phyloP scores from a whole-genome alignment of 805 yeast species.

The Barnettozyma populi region DNA sequence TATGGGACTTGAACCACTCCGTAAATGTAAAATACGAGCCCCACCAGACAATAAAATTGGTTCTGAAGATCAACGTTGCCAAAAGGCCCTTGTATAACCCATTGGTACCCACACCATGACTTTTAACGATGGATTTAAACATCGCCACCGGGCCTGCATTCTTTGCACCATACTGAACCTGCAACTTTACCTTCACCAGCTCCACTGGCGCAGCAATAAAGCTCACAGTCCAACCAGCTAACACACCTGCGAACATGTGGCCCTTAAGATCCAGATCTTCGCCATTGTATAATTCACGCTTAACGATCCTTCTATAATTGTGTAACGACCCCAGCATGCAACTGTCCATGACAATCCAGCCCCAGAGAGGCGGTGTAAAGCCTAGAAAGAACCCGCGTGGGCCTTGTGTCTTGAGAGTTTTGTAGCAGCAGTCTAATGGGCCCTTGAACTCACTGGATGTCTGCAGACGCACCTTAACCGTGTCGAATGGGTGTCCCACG shows the following conservation, averaged over 20 bases:
- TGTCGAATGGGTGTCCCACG: constrained; percentile 92
- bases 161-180: constrained; percentile 81
- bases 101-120: constrained; percentile 49
- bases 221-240: constrained; percentile 85
- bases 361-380: constrained; percentile 86
- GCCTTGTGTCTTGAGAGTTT: constrained; percentile 74
- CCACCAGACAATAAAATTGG: constrained; percentile 91
- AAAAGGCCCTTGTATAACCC: constrained; percentile 78
- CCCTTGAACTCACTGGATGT: constrained; percentile 73
- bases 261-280: constrained; percentile 66
- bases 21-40: constrained; percentile 83
- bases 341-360: constrained; percentile 93
- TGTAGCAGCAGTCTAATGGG: constrained; percentile 72
- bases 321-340: constrained; percentile 86
- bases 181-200: constrained; percentile 80
- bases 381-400: constrained; percentile 79
- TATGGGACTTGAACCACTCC: constrained; percentile 56
- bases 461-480: constrained; percentile 82
- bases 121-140: constrained; percentile 47
- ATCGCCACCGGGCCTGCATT: constrained; percentile 77
- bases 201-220: constrained; percentile 96
- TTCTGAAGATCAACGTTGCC: constrained; percentile 84
- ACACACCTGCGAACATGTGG: constrained; percentile 68
- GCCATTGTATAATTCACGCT: constrained; percentile 56
- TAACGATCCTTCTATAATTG: constrained; percentile 63